phyloP scores from a whole-genome alignment of 805 yeast genomes.

The Wickerhamiella brachini region DNA sequence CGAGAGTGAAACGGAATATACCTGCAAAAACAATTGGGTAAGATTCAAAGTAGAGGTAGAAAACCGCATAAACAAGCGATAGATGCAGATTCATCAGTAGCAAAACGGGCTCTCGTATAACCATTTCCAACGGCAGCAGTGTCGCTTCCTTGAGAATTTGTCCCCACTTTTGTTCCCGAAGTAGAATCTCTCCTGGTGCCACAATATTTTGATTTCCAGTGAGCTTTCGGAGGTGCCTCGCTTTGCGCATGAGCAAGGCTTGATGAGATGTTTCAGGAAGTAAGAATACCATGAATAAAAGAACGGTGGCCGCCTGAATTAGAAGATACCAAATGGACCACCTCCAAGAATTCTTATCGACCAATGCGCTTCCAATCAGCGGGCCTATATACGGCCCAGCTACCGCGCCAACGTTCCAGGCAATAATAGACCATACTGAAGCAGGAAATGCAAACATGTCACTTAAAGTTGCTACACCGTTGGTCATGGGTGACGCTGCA shows the following conservation, averaged over 20 bases:
- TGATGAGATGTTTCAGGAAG: constrained; percentile 38
- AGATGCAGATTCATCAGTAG: constrained; percentile 38
- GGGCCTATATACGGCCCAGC: constrained; percentile 47
- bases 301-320: constrained; percentile 27
- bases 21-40: constrained; percentile 42
- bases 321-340: constrained; percentile 41
- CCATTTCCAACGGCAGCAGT: constrained; percentile 32
- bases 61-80: constrained; percentile 37
- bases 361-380: constrained; percentile 38
- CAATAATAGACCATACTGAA: constrained; percentile 34
- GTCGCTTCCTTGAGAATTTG: constrained; percentile 33
- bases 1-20: constrained; percentile 32
- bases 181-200: constrained; percentile 13
- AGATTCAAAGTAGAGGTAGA: constrained; percentile 48
- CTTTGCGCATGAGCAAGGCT: constrained; percentile 36
- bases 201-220: constrained; percentile 22
- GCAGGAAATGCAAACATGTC: constrained; percentile 34
- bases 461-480: constrained; percentile 45
- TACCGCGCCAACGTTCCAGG: constrained; percentile 42
- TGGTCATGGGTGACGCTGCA: constrained; percentile 42
- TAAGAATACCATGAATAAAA: constrained; percentile 26
- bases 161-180: constrained; percentile 9
- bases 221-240: constrained; percentile 31
- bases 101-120: constrained; percentile 41
- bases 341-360: constrained; percentile 35